These are phyloP conservation scores for Tuber umbilicatum DNA, from an alignment of 495 filamentous ascomycete species.

Conservation along the genomic window DNA sequence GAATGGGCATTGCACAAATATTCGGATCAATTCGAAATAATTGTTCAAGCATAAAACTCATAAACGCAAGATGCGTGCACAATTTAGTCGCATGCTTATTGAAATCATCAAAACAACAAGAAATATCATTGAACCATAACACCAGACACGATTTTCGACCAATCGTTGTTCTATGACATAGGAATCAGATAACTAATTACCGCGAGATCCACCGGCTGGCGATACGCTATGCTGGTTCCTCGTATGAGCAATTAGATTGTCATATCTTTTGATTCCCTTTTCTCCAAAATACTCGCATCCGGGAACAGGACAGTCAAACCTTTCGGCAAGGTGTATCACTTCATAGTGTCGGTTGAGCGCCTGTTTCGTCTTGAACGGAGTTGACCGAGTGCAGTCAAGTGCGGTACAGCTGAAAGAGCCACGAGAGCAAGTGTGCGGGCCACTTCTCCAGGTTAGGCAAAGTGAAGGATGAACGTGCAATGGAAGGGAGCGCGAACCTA, in stretches of 20 bases:
- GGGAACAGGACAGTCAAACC: neutral
- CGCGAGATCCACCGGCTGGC: neutral
- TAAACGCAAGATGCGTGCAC: no score
- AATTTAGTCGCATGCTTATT: neutral
- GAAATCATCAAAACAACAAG: neutral
- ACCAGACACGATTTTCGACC: neutral
- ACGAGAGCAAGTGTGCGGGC: neutral
- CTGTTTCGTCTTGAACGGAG: neutral
- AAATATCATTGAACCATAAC: neutral
- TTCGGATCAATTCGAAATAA: no score
- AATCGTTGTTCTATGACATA: neutral
- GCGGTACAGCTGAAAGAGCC: neutral
- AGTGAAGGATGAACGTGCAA: neutral
- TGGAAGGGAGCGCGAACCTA: neutral
- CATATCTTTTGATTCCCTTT: neutral
- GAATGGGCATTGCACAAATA: no score
- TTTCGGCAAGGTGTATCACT: neutral
- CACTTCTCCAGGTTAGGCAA: neutral
- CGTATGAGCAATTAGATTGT: conserved; percentile 7
- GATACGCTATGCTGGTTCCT: neutral
- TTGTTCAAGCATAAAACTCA: no score
- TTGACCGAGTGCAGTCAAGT: neutral
- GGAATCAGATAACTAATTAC: neutral
- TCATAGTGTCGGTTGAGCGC: neutral
- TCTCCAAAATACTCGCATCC: neutral